Conservation (phyloP, 2,329 filamentous ascomycete species). For the Pseudogymnoascus sp. region DNA sequence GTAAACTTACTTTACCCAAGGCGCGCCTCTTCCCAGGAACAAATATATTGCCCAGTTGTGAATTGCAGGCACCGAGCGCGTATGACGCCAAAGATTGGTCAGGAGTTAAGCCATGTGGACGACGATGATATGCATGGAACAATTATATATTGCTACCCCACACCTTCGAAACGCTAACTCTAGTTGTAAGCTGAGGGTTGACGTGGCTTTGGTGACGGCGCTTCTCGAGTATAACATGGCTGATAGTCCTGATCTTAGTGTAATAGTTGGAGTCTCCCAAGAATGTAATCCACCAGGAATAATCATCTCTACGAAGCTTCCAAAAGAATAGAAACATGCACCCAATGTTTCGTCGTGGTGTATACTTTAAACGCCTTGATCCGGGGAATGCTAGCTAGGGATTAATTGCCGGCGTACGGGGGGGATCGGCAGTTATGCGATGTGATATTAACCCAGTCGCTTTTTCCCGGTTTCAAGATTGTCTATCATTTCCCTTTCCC, state of each 20-base stretch:
- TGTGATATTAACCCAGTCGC: background rate
- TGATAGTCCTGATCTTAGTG: background rate
- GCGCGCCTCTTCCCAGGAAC: conserved; percentile 1
- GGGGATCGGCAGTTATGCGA: conserved; percentile 3
- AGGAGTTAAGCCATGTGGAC: background rate
- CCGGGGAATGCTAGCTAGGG: background rate
- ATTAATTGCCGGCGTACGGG: background rate
- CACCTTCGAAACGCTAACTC: conserved; percentile 1
- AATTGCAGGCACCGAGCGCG: background rate
- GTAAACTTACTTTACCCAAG: background rate
- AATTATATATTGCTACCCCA: conserved; percentile 8
- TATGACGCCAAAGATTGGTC: background rate
- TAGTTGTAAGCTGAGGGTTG: background rate
- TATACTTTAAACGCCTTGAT: background rate
- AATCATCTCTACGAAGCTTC: background rate
- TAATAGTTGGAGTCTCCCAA: background rate
- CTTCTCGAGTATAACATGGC: background rate
- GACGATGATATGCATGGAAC: conserved; percentile 1
- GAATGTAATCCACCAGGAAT: background rate
- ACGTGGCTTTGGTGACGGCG: background rate
- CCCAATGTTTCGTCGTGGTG: background rate
- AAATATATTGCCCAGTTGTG: background rate
- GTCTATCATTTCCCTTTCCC: background rate
- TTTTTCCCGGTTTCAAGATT: conserved; percentile 3
- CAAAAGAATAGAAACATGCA: background rate